These are phyloP conservation scores for Herpetomonas samuelpessoai DNA, from an alignment of 208 protist genomes.

Conservation along the genomic window DNA sequence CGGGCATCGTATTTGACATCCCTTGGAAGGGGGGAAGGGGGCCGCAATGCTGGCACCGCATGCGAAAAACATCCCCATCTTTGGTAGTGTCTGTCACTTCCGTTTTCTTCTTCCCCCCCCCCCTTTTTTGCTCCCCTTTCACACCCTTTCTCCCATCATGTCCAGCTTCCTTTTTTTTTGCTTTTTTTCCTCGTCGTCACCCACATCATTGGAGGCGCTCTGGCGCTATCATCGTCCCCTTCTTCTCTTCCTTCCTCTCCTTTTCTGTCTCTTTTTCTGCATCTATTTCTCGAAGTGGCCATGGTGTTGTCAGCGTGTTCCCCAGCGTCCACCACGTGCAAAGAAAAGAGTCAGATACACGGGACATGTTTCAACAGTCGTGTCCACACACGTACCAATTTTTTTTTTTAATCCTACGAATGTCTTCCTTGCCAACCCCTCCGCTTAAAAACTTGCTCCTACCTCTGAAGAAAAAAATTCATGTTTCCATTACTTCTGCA, in stretches of 20 bases:
- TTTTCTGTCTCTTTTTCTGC: constrained; percentile 10
- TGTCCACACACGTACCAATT: not conserved
- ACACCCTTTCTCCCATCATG: not conserved
- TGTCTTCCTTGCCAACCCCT: not conserved
- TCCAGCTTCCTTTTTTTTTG: constrained; percentile 1
- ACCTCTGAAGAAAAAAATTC: too few species aligned
- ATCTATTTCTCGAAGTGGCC: not conserved
- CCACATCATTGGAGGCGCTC: too few species aligned
- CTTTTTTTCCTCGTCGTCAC: too few species aligned
- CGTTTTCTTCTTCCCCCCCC: not conserved
- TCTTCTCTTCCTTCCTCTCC: too few species aligned
- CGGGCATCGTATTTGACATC: too few species aligned
- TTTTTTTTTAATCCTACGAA: constrained; percentile 1
- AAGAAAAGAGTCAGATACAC: not conserved
- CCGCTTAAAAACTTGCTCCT: too few species aligned
- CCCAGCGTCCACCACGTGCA: not conserved
- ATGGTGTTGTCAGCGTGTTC: not conserved
- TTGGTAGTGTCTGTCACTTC: not conserved
- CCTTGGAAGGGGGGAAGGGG: too few species aligned
- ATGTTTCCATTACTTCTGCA: too few species aligned
- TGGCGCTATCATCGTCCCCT: too few species aligned
- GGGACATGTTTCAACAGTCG: not conserved
- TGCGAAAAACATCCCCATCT: too few species aligned
- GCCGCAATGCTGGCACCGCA: too few species aligned
- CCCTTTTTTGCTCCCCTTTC: too few species aligned